Conservation (phyloP, 257 asterid genomes). For the Petunia axillaris region DNA sequence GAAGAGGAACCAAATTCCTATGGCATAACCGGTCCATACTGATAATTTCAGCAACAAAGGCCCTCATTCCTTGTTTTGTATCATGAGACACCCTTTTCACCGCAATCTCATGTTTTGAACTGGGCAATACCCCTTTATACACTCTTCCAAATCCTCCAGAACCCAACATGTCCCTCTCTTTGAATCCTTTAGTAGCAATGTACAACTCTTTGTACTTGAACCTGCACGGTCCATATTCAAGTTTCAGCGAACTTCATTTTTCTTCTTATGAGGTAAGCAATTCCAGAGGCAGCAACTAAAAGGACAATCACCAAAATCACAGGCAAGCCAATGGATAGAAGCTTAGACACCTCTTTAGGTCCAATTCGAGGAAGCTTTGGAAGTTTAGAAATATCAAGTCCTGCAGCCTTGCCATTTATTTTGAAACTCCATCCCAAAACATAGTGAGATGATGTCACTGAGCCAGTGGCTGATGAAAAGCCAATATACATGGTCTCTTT, state of each 20-base stretch:
- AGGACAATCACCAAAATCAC: background rate
- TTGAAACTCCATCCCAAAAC: conserved; percentile 37
- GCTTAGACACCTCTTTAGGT: background rate
- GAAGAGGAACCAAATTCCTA: conserved; percentile 32
- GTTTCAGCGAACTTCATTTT: conserved; percentile 29
- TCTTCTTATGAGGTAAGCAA: background rate
- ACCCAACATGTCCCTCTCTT: conserved; percentile 15
- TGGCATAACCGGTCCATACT: conserved; percentile 34
- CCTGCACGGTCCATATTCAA: conserved; percentile 32
- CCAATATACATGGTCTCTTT: conserved; percentile 30
- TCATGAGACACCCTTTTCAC: conserved; percentile 36
- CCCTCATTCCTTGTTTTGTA: conserved; percentile 33
- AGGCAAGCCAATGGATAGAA: conserved; percentile 17
- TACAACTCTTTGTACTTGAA: conserved; percentile 31
- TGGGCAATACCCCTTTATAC: conserved; percentile 18
- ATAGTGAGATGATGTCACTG: conserved; percentile 10
- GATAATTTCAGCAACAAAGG: conserved; percentile 34
- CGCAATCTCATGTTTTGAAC: conserved; percentile 10
- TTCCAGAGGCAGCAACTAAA: background rate
- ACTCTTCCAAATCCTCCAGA: conserved; percentile 37
- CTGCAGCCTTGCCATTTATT: conserved; percentile 30
- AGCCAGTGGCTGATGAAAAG: conserved; percentile 28
- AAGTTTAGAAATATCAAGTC: conserved; percentile 23
- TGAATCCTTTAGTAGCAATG: conserved; percentile 31
- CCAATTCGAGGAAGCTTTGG: conserved; percentile 18